Evolutionary conservation across 495 filamentous ascomycete genomes (phyloP).

Genomic region (Parathielavia appendiculata): DNA sequence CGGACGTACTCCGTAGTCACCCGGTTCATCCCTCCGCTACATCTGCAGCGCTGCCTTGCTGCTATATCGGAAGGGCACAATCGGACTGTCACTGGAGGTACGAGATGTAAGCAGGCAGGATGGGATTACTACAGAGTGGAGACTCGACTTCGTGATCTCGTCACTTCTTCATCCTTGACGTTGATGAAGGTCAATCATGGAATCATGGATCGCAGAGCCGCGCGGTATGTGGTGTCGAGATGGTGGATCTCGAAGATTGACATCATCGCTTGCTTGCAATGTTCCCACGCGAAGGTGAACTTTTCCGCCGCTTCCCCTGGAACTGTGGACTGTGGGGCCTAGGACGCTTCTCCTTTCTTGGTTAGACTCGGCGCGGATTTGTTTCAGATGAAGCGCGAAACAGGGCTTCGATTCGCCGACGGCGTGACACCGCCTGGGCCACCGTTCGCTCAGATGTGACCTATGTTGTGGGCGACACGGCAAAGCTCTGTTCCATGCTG

Average conservation of each 20-base stretch:
- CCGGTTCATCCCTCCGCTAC: too few relatives aligned
- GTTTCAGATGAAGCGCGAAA: constrained; percentile 22
- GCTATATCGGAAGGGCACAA: too few relatives aligned
- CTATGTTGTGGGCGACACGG: constrained; percentile 5
- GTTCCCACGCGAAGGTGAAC: neutral
- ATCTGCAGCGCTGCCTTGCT: too few relatives aligned
- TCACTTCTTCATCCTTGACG: neutral
- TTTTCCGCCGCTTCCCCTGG: neutral
- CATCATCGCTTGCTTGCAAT: constrained; percentile 2
- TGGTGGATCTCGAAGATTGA: neutral
- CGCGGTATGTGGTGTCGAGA: constrained; percentile 5
- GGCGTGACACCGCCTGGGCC: neutral
- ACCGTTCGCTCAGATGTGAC: neutral
- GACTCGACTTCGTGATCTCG: neutral
- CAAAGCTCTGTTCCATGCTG: neutral
- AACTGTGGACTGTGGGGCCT: neutral
- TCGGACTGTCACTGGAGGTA: too few relatives aligned
- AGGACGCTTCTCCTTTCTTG: constrained; percentile 11
- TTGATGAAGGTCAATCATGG: neutral
- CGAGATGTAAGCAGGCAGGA: too few relatives aligned
- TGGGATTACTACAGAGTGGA: too few relatives aligned
- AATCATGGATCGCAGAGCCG: constrained; percentile 4
- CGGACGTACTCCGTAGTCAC: too few relatives aligned
- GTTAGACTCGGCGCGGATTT: constrained; percentile 13
- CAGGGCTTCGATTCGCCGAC: constrained; percentile 21